These are phyloP conservation scores for Stemphylium beticola DNA, from an alignment of 2,329 filamentous ascomycete genomes.

Conservation along the genomic window DNA sequence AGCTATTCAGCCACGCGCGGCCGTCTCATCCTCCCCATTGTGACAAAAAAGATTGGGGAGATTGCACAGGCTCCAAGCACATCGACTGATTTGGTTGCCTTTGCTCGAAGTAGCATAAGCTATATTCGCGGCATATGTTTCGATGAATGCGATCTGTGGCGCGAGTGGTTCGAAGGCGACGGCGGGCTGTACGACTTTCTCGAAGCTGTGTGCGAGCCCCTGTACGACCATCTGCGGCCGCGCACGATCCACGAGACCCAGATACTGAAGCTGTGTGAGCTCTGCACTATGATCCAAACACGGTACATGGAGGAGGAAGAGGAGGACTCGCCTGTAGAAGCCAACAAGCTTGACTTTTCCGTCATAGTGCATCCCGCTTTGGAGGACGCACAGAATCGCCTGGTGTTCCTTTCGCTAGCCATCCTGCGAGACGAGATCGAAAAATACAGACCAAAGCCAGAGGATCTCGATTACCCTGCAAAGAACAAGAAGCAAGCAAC, in stretches of 20 bases:
- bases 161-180: slow-evolving; percentile 69
- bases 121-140: slow-evolving; percentile 70
- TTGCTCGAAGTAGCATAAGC: slow-evolving; percentile 68
- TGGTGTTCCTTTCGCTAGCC: slow-evolving; percentile 69
- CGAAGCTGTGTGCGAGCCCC: slow-evolving; percentile 69
- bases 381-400: slow-evolving; percentile 70
- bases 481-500: slow-evolving; percentile 54
- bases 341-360: slow-evolving; percentile 66
- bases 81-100: slow-evolving; percentile 68
- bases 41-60: slow-evolving; percentile 65
- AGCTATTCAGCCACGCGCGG: slow-evolving; percentile 66
- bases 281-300: slow-evolving; percentile 70
- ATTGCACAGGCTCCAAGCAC: slow-evolving; percentile 65
- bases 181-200: slow-evolving; percentile 69
- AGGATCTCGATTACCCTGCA: slow-evolving; percentile 69
- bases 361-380: slow-evolving; percentile 67
- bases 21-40: slow-evolving; percentile 65
- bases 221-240: slow-evolving; percentile 70
- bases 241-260: slow-evolving; percentile 71
- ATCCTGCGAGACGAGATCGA: slow-evolving; percentile 72
- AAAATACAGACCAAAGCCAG: slow-evolving; percentile 67
- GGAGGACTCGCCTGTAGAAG: slow-evolving; percentile 56
- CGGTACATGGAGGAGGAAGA: slow-evolving; percentile 65
- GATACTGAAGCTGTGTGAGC: slow-evolving; percentile 69
- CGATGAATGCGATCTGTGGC: slow-evolving; percentile 72